phyloP scores from a whole-genome alignment of 2,329 filamentous ascomycete species.

The Aaosphaeria arxii region DNA sequence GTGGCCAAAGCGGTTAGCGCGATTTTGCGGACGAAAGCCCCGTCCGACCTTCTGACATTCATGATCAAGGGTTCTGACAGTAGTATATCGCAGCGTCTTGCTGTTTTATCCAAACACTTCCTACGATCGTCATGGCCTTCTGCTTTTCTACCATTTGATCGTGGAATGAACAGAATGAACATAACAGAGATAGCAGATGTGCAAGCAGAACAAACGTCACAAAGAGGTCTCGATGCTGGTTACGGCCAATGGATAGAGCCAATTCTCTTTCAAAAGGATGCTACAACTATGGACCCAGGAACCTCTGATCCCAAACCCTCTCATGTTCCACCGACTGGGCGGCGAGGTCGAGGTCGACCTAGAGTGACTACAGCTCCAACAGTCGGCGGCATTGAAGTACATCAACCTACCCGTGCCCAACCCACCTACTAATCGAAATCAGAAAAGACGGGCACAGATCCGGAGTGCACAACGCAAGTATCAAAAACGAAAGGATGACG shows the following conservation, averaged over 20 bases:
- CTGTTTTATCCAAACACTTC: no score
- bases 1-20: no score
- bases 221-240: not conserved
- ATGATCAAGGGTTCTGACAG: no score
- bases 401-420: not conserved
- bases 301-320: not conserved
- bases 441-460: slow-evolving; percentile 26
- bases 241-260: not conserved
- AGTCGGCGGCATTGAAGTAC: slow-evolving; percentile 19
- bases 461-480: slow-evolving; percentile 21
- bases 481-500: slow-evolving; percentile 22
- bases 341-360: slow-evolving; percentile 19
- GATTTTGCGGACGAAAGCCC: no score
- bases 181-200: no score
- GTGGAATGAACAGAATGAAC: no score
- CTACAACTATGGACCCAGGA: not conserved
- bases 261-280: not conserved
- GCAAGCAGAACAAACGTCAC: not conserved
- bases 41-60: no score
- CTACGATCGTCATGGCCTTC: no score
- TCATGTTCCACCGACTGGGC: not conserved
- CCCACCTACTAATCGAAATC: not conserved
- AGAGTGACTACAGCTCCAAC: slow-evolving; percentile 11
- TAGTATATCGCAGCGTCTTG: no score
- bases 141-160: no score